Evolutionary conservation across 2,329 filamentous ascomycete species (phyloP), one percentile per base, ranked within the genome.

Genomic region (Claviceps humidiphila): DNA sequence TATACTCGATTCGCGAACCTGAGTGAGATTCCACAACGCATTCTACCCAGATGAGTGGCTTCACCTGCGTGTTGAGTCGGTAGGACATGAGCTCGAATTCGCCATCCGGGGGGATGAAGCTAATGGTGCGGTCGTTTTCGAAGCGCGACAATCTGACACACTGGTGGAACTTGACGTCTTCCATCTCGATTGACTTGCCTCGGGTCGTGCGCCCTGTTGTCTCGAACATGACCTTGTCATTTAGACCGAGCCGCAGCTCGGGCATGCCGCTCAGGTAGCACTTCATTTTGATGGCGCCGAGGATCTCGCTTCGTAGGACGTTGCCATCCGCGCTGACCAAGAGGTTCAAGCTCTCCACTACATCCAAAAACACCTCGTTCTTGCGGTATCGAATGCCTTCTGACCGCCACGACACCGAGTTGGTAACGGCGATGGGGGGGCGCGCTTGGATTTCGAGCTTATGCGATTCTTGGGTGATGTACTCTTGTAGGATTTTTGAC

Each of bases 201-300:
- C 93, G 76, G 42, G 91, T 97, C 16, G 91, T 89, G 56, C 93
- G 80, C 30, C 93, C 93, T 0, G 93, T 98, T 4, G 89, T 95
- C 72, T 98, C 93, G 64, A 98, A 98, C 93, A 98, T 98, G 68
- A 89, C 93, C 72, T 98, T 98, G 75, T 98, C 93, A 73, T 98
- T 98, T 65, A 98, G 73, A 4, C 93, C 93, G 49, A 98, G 71
- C 30, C 93, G 85, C 63, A 98, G 71, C 71, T 98, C 93, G 11
- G 93, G 93, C 93, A 98, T 98, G 54, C 93, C 93, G 47, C 89
- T 95, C 16, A 98, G 77, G 66, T 98, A 98, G 72, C 93, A 98
- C 73, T 98, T 98, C 93, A 98, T 96, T 74, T 98, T 98, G 69
- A 98, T 84, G 44, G 93, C 90, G 52, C 93, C 93, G 24, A 98